phyloP scores from a whole-genome alignment of 2,329 filamentous ascomycete species.

The Phialocephala sp. region DNA sequence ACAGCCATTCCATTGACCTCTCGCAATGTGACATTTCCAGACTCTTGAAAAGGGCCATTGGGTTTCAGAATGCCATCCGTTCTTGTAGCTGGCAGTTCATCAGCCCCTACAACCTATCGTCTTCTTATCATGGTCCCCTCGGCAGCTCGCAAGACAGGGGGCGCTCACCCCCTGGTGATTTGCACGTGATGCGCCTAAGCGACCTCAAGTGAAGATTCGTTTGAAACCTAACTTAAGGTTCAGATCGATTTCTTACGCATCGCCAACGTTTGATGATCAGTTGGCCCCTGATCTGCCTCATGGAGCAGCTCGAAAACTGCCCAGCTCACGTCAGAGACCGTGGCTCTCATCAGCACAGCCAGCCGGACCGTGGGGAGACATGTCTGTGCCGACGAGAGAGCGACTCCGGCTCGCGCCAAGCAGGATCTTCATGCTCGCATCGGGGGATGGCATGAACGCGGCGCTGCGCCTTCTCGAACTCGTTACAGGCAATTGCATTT shows the following conservation, averaged over 20 bases:
- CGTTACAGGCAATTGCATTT: constrained; percentile 20
- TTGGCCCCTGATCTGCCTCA: constrained; percentile 28
- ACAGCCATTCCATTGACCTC: not conserved
- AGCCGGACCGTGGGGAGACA: not conserved
- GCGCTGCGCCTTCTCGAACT: constrained; percentile 34
- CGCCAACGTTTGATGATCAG: constrained; percentile 25
- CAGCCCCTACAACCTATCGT: not conserved
- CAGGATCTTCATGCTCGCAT: constrained; percentile 31
- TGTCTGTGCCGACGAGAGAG: constrained; percentile 10
- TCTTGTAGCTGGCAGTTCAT: no score
- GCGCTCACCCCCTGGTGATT: not conserved
- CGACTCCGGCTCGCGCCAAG: constrained; percentile 17
- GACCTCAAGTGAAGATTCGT: not conserved
- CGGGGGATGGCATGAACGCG: constrained; percentile 30
- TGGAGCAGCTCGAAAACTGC: constrained; percentile 2
- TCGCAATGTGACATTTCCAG: not conserved
- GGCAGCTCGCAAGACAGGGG: constrained; percentile 1
- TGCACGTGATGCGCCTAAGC: not conserved
- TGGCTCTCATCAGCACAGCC: constrained; percentile 7
- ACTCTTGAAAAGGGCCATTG: not conserved
- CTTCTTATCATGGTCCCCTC: not conserved
- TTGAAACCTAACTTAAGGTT: constrained; percentile 22
- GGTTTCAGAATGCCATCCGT: not conserved
- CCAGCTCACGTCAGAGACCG: constrained; percentile 24
- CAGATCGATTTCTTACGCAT: constrained; percentile 7